A percentile compares a stretch with the other conserved stretches of the same genome.
These are phyloP conservation scores for Leccinum arenicola DNA, from an alignment of 768 basidiomycete species.

Conservation along the genomic window DNA sequence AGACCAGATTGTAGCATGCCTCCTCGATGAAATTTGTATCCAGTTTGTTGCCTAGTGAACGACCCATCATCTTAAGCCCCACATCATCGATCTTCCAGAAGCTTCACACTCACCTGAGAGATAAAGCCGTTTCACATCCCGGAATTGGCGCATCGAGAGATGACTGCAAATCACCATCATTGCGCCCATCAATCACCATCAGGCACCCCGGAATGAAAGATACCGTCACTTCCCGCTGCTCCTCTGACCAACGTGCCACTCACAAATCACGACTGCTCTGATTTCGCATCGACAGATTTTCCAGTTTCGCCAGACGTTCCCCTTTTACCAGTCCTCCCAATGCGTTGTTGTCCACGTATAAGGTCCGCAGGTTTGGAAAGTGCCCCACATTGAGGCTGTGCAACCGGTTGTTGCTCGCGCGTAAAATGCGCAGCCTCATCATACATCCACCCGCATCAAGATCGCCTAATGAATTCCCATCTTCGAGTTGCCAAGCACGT, in stretches of 20 bases:
- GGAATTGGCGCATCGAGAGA: slow-evolving; percentile 61
- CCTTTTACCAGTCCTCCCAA: slow-evolving; percentile 51
- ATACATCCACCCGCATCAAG: slow-evolving; percentile 56
- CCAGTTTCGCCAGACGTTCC: slow-evolving; percentile 65
- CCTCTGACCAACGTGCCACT: slow-evolving; percentile 37
- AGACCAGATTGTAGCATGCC: slow-evolving; percentile 84
- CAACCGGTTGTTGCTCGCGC: slow-evolving; percentile 80
- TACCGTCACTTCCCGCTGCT: slow-evolving; percentile 35
- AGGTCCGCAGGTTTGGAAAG: slow-evolving; percentile 75
- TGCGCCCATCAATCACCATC: slow-evolving; percentile 35
- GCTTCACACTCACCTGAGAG: slow-evolving; percentile 70
- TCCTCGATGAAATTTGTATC: slow-evolving; percentile 58
- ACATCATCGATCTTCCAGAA: slow-evolving; percentile 15
- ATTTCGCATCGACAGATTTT: slow-evolving; percentile 89
- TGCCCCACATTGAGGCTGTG: slow-evolving; percentile 57
- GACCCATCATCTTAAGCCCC: slow-evolving; percentile 20
- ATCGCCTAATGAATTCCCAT: slow-evolving; percentile 64
- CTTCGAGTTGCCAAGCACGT: slow-evolving; percentile 39
- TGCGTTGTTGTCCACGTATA: slow-evolving; percentile 88
- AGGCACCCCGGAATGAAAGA: slow-evolving; percentile 37
- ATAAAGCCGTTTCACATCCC: slow-evolving; percentile 92
- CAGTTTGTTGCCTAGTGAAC: slow-evolving; percentile 67
- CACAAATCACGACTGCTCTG: slow-evolving; percentile 76
- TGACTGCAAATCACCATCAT: slow-evolving; percentile 38
- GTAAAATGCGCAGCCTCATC: slow-evolving; percentile 76